Evolutionary conservation across 2,329 filamentous ascomycete genomes (phyloP).

Genomic region (Pseudogymnoascus destructans): DNA sequence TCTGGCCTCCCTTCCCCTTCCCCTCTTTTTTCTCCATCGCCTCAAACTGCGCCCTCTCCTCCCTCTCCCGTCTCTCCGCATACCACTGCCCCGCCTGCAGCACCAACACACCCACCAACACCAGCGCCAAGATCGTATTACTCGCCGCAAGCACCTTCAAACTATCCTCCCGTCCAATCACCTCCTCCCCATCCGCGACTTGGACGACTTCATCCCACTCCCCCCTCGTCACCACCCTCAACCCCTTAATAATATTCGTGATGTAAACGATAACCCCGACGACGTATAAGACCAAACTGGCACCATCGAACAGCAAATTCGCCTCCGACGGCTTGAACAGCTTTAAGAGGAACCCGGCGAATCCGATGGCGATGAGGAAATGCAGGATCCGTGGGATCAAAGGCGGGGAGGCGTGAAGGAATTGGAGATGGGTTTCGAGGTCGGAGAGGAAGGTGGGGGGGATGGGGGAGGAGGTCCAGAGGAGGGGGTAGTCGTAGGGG

Average conservation of each 20-base stretch:
- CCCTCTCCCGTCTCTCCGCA: conserved; percentile 81
- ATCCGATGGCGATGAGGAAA: conserved; percentile 78
- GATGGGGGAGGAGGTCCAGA: conserved; percentile 59
- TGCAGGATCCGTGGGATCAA: conserved; percentile 88
- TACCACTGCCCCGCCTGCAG: conserved; percentile 98
- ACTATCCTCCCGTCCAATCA: conserved; percentile 75
- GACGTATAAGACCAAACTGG: conserved; percentile 58
- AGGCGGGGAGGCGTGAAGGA: conserved; percentile 81
- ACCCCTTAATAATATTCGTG: conserved; percentile 90
- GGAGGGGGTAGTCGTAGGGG: conserved; percentile 86
- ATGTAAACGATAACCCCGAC: conserved; percentile 88
- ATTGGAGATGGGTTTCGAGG: conserved; percentile 78
- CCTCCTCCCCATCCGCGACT: conserved; percentile 35
- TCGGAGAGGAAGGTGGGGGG: conserved; percentile 57
- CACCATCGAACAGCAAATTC: conserved; percentile 87
- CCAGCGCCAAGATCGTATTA: conserved; percentile 89
- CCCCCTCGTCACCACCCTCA: conserved; percentile 67
- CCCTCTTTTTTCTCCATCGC: conserved; percentile 36
- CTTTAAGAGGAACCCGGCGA: conserved; percentile 83
- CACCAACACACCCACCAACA: conserved; percentile 81
- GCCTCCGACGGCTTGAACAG: conserved; percentile 87
- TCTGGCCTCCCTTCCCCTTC: conserved; percentile 22
- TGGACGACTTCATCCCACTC: conserved; percentile 29
- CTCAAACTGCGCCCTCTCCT: conserved; percentile 57
- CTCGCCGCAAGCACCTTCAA: conserved; percentile 83